Evolutionary conservation across 495 filamentous ascomycete species (phyloP), one percentile per base, ranked within the genome.

Genomic region (Xylaria telfairii): DNA sequence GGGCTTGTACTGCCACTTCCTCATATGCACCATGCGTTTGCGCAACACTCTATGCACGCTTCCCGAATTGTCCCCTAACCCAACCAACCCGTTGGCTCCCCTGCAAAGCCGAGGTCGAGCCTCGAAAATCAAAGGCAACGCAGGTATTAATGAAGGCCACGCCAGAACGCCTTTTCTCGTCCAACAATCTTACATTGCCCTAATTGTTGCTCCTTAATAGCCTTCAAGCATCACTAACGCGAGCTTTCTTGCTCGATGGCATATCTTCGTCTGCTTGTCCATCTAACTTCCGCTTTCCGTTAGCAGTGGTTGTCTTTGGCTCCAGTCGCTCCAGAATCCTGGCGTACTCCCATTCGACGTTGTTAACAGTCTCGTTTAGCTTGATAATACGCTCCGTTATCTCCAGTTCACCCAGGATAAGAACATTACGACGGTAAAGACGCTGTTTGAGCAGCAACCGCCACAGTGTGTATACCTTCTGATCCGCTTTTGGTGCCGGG

Each of bases 341-440:
- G 39, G 89, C 88, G 80, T 96, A 98, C 37, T 96, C 94, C 65
- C 91, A 92, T 78, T 93, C 90, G n/a, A 97, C 90, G 71, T 88
- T 89, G 3, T 84, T 83, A 10, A 94, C 85, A 13, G 91, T 92
- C 74, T 93, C 90, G 73, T 95, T 91, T 26, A 98, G 83, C 81
- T 93, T 95, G 73, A 93, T 86, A 13, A 94, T 88, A 28, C 94
- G 88, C 67, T 97, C 95, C 6, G 78, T 78, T 32, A 87, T 79
- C 72, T 97, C 93, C 47, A 98, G 72, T 83, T 98, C 93, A 24
- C 88, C 88, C 13, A 99, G 86, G 59, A 87, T 79, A 73, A 96
- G 91, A 60, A 86, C 84, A 75, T 95, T 95, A 64, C 92, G 92
- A 67, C 90, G 89, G 77, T 91, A 95, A 17, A 98, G 81, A 46